A percentile compares a stretch with the other conserved stretches of the same genome.
Evolutionary conservation across 2,329 filamentous ascomycete genomes (phyloP).

Genomic region (Trichoderma pleuroti): DNA sequence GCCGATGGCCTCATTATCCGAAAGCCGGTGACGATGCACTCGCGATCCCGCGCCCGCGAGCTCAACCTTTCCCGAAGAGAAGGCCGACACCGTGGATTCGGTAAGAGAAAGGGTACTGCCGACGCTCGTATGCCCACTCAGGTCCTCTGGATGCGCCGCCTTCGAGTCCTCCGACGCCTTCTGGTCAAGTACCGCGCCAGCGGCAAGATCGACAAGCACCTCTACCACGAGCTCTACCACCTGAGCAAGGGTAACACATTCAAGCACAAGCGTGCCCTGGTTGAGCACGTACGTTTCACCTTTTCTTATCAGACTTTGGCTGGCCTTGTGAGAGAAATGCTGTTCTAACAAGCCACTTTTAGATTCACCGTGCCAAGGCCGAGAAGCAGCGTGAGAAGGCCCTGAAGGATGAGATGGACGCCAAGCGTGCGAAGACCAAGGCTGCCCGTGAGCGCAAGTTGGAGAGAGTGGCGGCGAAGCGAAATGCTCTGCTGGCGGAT

Average conservation of each 20-base stretch:
- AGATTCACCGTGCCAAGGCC: constrained; percentile 99
- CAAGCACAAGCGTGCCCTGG: constrained; percentile 99
- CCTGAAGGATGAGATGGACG: constrained; percentile 99
- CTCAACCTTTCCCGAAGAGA: constrained; percentile 91
- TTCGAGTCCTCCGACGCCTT: constrained; percentile 97
- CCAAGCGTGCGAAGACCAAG: constrained; percentile 99
- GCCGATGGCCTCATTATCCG: constrained; percentile 99
- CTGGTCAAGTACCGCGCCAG: constrained; percentile 99
- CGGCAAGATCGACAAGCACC: constrained; percentile 99
- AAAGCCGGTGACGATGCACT: constrained; percentile 99
- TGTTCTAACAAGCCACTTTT: constrained; percentile 19
- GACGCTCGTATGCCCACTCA: constrained; percentile 99
- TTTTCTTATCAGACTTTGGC: background rate
- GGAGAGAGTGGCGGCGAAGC: constrained; percentile 89
- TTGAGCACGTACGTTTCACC: constrained; percentile 88
- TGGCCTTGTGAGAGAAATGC: constrained; percentile 9
- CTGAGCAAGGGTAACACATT: constrained; percentile 99
- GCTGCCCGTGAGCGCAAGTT: constrained; percentile 97
- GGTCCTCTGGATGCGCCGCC: constrained; percentile 99
- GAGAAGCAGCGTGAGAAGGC: constrained; percentile 95
- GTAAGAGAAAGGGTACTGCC: constrained; percentile 99
- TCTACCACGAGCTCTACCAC: constrained; percentile 99
- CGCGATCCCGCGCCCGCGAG: constrained; percentile 90
- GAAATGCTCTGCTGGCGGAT: constrained; percentile 77
- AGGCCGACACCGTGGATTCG: constrained; percentile 97